Evolutionary conservation across 176 grass and related monocot species (phyloP).

Genomic region (Avena atlantica): DNA sequence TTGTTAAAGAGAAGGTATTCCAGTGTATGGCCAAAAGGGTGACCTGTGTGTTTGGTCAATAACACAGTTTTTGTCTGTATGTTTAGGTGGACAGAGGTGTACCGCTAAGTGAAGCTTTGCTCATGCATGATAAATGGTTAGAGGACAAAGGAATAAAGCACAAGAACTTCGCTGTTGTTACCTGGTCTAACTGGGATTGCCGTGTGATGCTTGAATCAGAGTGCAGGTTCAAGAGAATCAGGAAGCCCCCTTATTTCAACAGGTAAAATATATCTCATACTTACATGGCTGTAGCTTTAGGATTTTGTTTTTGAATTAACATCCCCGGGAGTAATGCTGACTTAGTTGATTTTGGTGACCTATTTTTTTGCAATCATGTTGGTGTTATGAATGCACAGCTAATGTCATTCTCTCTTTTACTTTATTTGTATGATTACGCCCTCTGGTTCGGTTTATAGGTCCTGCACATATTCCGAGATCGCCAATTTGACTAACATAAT

Average conservation of each 20-base stretch:
- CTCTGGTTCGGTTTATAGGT: no score
- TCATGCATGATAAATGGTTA: constrained; percentile 99
- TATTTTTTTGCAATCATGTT: not conserved
- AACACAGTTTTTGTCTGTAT: constrained; percentile 19
- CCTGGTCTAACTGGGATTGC: constrained; percentile 98
- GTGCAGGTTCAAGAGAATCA: constrained; percentile 91
- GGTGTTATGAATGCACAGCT: not conserved
- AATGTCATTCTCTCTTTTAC: not conserved
- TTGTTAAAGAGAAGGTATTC: constrained; percentile 8
- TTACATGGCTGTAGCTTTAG: not conserved
- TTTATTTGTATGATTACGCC: not conserved
- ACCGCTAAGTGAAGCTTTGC: constrained; percentile 87
- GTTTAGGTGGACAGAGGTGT: constrained; percentile 96
- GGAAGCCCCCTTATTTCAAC: constrained; percentile 96
- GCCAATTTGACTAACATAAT: no score
- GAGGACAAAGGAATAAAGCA: constrained; percentile 97
- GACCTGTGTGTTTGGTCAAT: constrained; percentile 16
- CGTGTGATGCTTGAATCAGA: constrained; percentile 93
- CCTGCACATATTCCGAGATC: no score
- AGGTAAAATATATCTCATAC: constrained; percentile 50
- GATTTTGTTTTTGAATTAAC: constrained; percentile 20
- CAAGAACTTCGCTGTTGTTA: constrained; percentile 87
- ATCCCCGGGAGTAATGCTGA: not conserved
- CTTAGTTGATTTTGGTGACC: not conserved
- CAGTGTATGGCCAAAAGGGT: not conserved